Base-by-base conservation (phyloP, 208 protist species). In the Trypanosoma melophagium region DNA sequence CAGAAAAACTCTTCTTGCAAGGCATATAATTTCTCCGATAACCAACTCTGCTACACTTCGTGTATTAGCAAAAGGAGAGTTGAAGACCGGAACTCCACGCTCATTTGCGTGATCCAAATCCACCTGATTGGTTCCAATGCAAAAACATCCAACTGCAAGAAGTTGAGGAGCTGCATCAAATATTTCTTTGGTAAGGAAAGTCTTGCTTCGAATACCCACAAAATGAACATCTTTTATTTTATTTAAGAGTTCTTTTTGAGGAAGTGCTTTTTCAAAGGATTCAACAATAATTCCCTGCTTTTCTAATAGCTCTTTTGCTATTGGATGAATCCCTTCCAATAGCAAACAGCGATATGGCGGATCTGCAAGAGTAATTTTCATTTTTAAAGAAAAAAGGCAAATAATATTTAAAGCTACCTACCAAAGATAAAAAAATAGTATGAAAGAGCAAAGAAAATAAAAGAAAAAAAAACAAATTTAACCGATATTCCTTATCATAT, bases 91-190 rank as follows among this genome's bases (percentile, higher is more conserved):
- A 21, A 98, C 80, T 42, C 93, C 94, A 17, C 59, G 67, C 22
- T 72, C 67, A 50, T 87, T 88, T 7, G 93, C 93, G 40, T 79
- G 60, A 4, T 83, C 71, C 4, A 98, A 71, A 76, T 98, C 93
- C 8, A 97, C 92, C 70, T 98, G 94, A 69, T 98, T 95, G 2
- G 97, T 98, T 25, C 93, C 95, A 65, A 98, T 98, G 73, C 97
- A 98, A 71, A 97, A 98, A 77, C 95, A 98, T 16, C 95, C 94
- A 42, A 98, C 82, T 21, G 85, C 86, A 10, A 97, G 63, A 19
- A 98, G 71, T 24, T 85, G 80, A 9, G 89, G 83, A 0, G 92
- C 93, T 14, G 40, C 42, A n/a, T 86, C 69, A 16, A 98, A 69
- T 10, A 97, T 69, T 25, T 84, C 85, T 40, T 74, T 73, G 9